Percentiles rank a stretch among this genome's conserved stretches.
Conservation (phyloP, 192 early-diverging fungal species). For the Coemansia sp. region DNA sequence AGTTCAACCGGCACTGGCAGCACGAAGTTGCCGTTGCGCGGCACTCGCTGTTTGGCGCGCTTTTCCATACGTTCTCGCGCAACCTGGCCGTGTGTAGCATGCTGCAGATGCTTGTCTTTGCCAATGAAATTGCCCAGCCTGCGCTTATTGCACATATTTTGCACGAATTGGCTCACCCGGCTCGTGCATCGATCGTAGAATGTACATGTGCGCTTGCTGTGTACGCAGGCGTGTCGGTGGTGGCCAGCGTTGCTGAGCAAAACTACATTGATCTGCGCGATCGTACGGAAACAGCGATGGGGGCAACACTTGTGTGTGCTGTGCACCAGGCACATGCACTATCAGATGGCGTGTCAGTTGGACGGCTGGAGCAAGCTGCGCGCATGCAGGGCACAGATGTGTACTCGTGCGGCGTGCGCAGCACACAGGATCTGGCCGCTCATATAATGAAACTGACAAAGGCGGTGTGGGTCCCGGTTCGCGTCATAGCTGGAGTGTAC, state of each 20-base stretch:
- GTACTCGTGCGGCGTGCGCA: conserved; percentile 26
- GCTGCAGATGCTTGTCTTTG: conserved; percentile 28
- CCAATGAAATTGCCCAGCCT: conserved; percentile 16
- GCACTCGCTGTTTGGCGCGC: conserved; percentile 8
- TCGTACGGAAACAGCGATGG: conserved; percentile 21
- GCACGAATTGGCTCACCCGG: neutral
- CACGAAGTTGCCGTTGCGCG: neutral
- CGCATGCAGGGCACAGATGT: conserved; percentile 7
- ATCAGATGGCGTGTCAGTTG: neutral
- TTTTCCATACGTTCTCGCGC: conserved; percentile 13
- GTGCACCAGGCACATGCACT: conserved; percentile 15
- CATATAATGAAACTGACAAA: conserved; percentile 14
- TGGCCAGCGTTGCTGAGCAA: conserved; percentile 23
- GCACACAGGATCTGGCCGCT: conserved; percentile 14
- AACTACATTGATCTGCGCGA: conserved; percentile 44
- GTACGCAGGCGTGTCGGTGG: conserved; percentile 4
- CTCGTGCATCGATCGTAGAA: neutral
- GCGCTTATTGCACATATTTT: conserved; percentile 27
- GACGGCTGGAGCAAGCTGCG: neutral
- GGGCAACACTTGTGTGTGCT: conserved; percentile 14
- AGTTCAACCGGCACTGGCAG: conserved; percentile 20
- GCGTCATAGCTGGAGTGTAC: conserved; percentile 14
- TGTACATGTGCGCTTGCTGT: neutral
- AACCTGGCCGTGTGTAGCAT: conserved; percentile 17
- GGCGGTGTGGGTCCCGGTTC: conserved; percentile 27